phyloP scores from a whole-genome alignment of 2,329 filamentous ascomycete genomes.

The Cladosporium sp. region DNA sequence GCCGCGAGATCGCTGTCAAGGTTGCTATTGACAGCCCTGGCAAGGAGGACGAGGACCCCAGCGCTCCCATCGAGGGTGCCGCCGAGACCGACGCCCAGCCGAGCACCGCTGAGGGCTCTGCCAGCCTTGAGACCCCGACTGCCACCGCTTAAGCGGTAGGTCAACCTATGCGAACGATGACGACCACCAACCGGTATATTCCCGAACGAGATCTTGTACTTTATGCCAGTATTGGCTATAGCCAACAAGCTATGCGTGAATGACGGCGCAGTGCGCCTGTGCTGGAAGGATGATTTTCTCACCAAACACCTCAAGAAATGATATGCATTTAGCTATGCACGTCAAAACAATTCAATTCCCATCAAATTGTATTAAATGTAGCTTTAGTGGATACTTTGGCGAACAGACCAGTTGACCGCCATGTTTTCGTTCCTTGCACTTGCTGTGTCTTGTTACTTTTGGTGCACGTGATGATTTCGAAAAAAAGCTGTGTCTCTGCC shows the following conservation, averaged over 20 bases:
- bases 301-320: constrained; percentile 16
- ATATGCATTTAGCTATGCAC: constrained; percentile 18
- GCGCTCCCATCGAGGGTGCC: constrained; percentile 42
- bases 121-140: constrained; percentile 28
- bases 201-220: constrained; percentile 13
- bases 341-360: constrained; percentile 16
- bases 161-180: background rate
- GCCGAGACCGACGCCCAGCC: constrained; percentile 28
- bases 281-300: constrained; percentile 20
- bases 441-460: background rate
- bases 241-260: constrained; percentile 14
- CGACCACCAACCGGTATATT: constrained; percentile 3
- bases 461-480: background rate
- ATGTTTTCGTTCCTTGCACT: background rate
- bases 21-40: constrained; percentile 98
- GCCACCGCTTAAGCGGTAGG: constrained; percentile 17
- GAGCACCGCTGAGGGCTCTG: constrained; percentile 31
- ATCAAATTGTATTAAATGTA: constrained; percentile 17
- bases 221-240: constrained; percentile 14
- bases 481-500: no score
- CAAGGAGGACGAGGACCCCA: constrained; percentile 81
- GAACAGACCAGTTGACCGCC: constrained; percentile 4
- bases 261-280: constrained; percentile 10
- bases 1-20: constrained; percentile 99
- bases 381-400: constrained; percentile 15